A percentile compares a stretch with the other conserved stretches of the same genome.
Evolutionary conservation across 768 basidiomycete genomes (phyloP).

Genomic region (Tricholoma flavovirens): DNA sequence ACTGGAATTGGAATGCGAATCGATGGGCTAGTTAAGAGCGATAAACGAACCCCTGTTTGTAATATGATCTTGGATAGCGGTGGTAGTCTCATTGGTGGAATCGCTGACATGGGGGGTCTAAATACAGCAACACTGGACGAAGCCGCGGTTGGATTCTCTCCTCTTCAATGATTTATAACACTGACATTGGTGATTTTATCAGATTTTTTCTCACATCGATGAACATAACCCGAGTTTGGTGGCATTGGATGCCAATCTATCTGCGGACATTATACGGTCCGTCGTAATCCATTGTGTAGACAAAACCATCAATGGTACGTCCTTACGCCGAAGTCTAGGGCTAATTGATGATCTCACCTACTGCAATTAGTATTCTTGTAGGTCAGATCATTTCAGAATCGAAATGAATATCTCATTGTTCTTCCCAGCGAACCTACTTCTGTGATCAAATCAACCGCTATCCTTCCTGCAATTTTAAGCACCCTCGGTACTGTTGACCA

Average conservation of each 20-base stretch:
- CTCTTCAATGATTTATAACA: neutral
- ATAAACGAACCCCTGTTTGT: conserved; percentile 70
- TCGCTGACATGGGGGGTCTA: conserved; percentile 76
- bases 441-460: conserved; percentile 64
- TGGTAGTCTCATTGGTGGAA: conserved; percentile 74
- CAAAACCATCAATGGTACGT: conserved; percentile 49
- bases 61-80: conserved; percentile 72
- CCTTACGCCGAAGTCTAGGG: neutral
- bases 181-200: neutral
- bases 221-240: conserved; percentile 51
- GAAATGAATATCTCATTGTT: conserved; percentile 3
- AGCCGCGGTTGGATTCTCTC: conserved; percentile 32
- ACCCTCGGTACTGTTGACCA: conserved; percentile 21
- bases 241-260: conserved; percentile 74
- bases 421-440: conserved; percentile 86
- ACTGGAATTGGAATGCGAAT: conserved; percentile 65
- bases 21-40: conserved; percentile 57
- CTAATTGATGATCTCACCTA: neutral
- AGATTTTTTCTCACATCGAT: conserved; percentile 51
- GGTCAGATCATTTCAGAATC: conserved; percentile 17
- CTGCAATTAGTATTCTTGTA: conserved; percentile 65
- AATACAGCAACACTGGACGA: conserved; percentile 47
- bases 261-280: conserved; percentile 41
- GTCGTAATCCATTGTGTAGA: conserved; percentile 49
- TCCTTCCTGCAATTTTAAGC: conserved; percentile 57